Base-by-base conservation (phyloP, 371 early-diverging fungal species). In the Dichotomocladium elegans region DNA sequence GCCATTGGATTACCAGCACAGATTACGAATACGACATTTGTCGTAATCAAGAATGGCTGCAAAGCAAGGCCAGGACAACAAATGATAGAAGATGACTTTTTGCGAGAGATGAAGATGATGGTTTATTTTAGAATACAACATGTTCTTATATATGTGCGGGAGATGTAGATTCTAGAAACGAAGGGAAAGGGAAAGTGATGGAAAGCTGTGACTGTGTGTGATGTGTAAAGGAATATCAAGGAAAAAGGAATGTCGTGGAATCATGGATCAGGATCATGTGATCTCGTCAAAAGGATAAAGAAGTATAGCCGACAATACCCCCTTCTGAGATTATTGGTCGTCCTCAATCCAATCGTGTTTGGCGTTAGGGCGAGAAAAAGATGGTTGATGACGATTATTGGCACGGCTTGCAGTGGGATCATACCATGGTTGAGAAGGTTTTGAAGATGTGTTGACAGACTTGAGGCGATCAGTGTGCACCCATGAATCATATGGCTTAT, bases 291-390 rank as follows among this genome's bases (percentile, higher is more conserved):
- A 33, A 33, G 34, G 34, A 33, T 33, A 33, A 33, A 33, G 34
- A 33, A 33, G 34, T 33, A 2, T 2, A 33, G 10, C 34, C 30
- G 52, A 52, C 52, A 42, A 42, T 52, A 52, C 2, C 51, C 53
- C 53, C 45, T 41, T 31, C 53, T 25, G 3, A 44, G 35, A 33
- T 34, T 53, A n/a, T 44, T 53, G 53, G 11, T 25, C 53, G 35
- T 44, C 53, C 53, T 53, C 53, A 37, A 35, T n/a, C 53, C 35
- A 53, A 24, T 28, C 26, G 17, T 25, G 29, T 5, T 21, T n/a
- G 7, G 31, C 29, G 11, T 1, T 44, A 11, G 17, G 30, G 6
- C 30, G 15, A 15, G 21, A 8, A 31, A n/a, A 27, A 25, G 15
- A 0, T n/a, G 1, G 1, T 8, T 31, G 26, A 25, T 26, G 33